Conservation (phyloP, 805 yeast genomes). For the Komagataella pastoris region DNA sequence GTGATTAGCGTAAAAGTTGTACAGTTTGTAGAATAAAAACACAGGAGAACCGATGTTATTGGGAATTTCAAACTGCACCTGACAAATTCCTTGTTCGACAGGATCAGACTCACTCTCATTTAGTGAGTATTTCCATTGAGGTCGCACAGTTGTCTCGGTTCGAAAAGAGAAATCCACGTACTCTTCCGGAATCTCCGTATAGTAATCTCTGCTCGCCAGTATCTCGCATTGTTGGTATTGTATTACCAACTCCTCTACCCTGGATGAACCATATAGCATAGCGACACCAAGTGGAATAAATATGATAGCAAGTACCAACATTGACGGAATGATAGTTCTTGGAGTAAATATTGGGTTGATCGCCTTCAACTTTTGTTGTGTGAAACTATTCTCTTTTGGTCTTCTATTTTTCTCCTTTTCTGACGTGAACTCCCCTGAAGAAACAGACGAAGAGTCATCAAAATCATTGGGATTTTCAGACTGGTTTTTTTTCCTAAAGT, state of each 20-base stretch:
- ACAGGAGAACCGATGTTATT: conserved; percentile 60
- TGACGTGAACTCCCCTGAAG: conserved; percentile 14
- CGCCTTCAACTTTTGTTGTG: conserved; percentile 42
- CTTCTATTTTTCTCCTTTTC: conserved; percentile 36
- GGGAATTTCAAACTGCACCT: conserved; percentile 64
- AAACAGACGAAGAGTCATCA: conserved; percentile 25
- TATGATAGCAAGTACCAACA: conserved; percentile 59
- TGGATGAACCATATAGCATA: conserved; percentile 57
- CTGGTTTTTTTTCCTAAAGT: conserved; percentile 7
- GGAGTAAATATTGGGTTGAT: conserved; percentile 81
- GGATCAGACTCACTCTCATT: conserved; percentile 26
- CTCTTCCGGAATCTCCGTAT: conserved; percentile 43
- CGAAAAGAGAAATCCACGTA: conserved; percentile 50
- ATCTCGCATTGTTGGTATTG: conserved; percentile 62
- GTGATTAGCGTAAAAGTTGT: conserved; percentile 88
- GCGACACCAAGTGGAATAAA: conserved; percentile 92
- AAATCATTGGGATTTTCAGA: conserved; percentile 9
- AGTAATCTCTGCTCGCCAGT: conserved; percentile 30
- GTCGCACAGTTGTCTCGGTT: conserved; percentile 20
- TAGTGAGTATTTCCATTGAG: conserved; percentile 51
- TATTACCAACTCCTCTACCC: conserved; percentile 64
- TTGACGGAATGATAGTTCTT: conserved; percentile 76
- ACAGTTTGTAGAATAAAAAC: conserved; percentile 67
- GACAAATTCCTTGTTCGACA: conserved; percentile 42
- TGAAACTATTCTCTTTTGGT: conserved; percentile 49